Conservation (phyloP, 2,329 filamentous ascomycete species). For the Fusarium stilboides region DNA sequence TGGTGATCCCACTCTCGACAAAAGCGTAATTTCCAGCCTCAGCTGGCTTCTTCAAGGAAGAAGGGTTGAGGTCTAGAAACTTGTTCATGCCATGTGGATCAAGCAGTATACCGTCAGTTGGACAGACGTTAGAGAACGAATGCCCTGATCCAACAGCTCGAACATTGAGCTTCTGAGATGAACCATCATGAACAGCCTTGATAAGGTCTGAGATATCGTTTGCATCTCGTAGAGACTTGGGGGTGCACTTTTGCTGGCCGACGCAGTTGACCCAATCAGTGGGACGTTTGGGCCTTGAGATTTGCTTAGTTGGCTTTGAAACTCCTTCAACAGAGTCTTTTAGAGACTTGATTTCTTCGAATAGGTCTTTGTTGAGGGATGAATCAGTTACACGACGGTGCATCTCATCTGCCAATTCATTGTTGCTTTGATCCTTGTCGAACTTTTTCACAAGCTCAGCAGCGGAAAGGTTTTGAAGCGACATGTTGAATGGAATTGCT, state of each 20-base stretch:
- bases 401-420: background rate
- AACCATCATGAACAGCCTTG: background rate
- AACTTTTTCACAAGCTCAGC: background rate
- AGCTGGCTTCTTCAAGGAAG: background rate
- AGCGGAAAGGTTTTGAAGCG: background rate
- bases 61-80: background rate
- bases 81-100: conserved; percentile 9
- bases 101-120: background rate
- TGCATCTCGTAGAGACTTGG: background rate
- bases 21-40: background rate
- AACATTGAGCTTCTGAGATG: background rate
- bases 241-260: background rate
- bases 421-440: background rate
- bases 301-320: background rate
- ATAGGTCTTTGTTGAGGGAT: fast-evolving
- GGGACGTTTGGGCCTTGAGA: background rate
- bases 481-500: background rate
- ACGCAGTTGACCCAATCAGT: background rate
- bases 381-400: background rate
- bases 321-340: background rate
- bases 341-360: background rate
- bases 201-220: background rate
- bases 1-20: background rate
- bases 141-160: background rate
- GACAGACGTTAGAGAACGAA: conserved; percentile 4